Conservation (phyloP, 495 filamentous ascomycete species). For the Neurospora sp. region DNA sequence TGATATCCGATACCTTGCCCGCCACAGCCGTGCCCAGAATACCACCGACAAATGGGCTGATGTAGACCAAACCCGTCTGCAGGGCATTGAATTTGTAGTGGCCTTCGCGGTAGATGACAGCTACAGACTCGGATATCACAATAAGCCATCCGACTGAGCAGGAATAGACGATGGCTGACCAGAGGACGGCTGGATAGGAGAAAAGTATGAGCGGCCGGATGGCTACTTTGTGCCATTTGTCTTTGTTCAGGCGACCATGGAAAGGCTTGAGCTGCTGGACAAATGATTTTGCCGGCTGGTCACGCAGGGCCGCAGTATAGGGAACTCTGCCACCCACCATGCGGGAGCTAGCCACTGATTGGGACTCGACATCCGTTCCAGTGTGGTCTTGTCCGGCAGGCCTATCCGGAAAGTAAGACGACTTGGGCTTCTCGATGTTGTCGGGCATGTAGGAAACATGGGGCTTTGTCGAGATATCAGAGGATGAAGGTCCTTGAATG, state of each 20-base stretch:
- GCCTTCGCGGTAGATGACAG: constrained; percentile 59
- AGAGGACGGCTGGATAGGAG: constrained; percentile 81
- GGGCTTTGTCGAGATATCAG: neutral
- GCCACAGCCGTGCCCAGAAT: constrained; percentile 85
- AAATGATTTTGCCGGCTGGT: constrained; percentile 55
- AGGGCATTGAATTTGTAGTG: constrained; percentile 73
- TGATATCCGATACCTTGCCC: constrained; percentile 76
- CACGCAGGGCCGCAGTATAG: constrained; percentile 53
- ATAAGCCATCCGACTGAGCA: constrained; percentile 95
- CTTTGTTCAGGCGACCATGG: constrained; percentile 66
- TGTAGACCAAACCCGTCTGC: constrained; percentile 76
- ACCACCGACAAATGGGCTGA: constrained; percentile 82
- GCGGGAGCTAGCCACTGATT: constrained; percentile 15
- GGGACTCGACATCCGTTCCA: constrained; percentile 29
- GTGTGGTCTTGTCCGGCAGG: neutral
- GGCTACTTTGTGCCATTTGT: constrained; percentile 69
- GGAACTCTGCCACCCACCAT: constrained; percentile 18
- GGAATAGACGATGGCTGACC: constrained; percentile 79
- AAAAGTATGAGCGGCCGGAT: constrained; percentile 76
- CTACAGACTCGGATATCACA: constrained; percentile 76
- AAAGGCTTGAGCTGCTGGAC: constrained; percentile 58
- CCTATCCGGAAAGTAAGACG: neutral
- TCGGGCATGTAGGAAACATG: neutral
- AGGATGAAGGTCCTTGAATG: neutral
- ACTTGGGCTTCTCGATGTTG: neutral